Conservation (phyloP, 306 rosid genomes). For the Clitoria ternatea region DNA sequence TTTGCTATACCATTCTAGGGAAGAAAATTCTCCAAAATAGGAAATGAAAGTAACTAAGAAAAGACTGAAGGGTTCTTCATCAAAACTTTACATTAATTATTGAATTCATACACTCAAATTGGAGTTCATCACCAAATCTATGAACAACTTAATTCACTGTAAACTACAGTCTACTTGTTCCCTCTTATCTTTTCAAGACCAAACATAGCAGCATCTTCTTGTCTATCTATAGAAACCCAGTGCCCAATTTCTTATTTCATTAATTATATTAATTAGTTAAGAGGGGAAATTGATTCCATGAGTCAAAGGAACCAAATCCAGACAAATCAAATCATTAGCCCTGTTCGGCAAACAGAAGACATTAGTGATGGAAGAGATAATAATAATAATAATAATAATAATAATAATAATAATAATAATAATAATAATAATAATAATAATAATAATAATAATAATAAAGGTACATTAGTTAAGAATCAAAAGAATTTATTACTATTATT, state of each 20-base stretch:
- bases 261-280: not conserved
- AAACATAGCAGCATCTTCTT: not conserved
- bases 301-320: conserved; percentile 29
- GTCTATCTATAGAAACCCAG: conserved; percentile 1
- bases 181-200: conserved; percentile 2
- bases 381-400: no score
- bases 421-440: no score
- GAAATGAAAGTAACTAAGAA: not conserved
- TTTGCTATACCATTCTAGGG: not conserved
- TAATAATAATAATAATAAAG: no score
- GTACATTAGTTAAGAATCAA: no score
- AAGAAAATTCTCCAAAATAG: not conserved
- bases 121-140: not conserved
- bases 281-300: conserved; percentile 13
- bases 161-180: not conserved
- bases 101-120: not conserved
- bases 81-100: not conserved
- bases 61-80: not conserved
- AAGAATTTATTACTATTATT: no score
- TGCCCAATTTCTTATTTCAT: not conserved
- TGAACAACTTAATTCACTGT: not conserved
- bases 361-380: not conserved
- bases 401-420: no score
- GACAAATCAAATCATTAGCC: conserved; percentile 36
- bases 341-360: conserved; percentile 28